Conservation (phyloP, 1,139 yeast genomes). For the Kodamaea plutei region DNA sequence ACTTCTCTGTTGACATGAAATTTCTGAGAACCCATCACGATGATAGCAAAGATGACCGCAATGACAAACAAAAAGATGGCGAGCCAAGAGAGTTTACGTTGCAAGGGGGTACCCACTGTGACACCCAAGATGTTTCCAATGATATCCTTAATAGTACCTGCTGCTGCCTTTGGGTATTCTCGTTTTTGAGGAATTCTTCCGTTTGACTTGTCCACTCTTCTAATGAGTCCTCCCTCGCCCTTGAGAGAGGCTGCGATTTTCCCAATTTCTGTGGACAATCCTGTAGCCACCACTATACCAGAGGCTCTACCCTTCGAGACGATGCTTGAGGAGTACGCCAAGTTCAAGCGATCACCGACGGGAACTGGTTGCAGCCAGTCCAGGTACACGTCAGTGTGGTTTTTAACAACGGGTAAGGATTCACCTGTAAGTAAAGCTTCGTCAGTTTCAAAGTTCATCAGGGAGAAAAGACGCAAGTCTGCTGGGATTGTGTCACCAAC, state of each 20-base stretch:
- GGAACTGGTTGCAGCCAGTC: slow-evolving; percentile 28
- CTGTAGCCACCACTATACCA: slow-evolving; percentile 46
- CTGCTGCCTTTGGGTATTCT: slow-evolving; percentile 49
- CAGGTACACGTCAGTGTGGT: slow-evolving; percentile 19
- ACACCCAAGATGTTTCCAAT: slow-evolving; percentile 33
- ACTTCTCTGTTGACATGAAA: slow-evolving; percentile 38
- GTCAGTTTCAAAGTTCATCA: slow-evolving; percentile 44
- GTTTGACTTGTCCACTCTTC: slow-evolving; percentile 21
- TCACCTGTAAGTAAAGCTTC: slow-evolving; percentile 54
- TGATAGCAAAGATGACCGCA: slow-evolving; percentile 35
- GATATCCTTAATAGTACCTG: slow-evolving; percentile 37
- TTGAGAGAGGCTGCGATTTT: slow-evolving; percentile 38
- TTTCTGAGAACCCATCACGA: slow-evolving; percentile 36
- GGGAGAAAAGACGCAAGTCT: slow-evolving; percentile 38
- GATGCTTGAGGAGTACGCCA: slow-evolving; percentile 43
- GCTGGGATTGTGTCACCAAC: slow-evolving; percentile 52
- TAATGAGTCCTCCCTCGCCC: slow-evolving; percentile 22
- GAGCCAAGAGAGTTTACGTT: slow-evolving; percentile 42
- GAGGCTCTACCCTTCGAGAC: slow-evolving; percentile 46
- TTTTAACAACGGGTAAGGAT: slow-evolving; percentile 40
- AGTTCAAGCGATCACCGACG: slow-evolving; percentile 40
- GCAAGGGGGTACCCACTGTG: slow-evolving; percentile 43
- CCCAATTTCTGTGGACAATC: slow-evolving; percentile 47
- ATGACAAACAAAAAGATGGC: slow-evolving; percentile 38
- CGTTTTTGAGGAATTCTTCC: slow-evolving; percentile 26